These are phyloP conservation scores for Acrocalymma vagum DNA, from an alignment of 2,329 filamentous ascomycete species.

Conservation along the genomic window DNA sequence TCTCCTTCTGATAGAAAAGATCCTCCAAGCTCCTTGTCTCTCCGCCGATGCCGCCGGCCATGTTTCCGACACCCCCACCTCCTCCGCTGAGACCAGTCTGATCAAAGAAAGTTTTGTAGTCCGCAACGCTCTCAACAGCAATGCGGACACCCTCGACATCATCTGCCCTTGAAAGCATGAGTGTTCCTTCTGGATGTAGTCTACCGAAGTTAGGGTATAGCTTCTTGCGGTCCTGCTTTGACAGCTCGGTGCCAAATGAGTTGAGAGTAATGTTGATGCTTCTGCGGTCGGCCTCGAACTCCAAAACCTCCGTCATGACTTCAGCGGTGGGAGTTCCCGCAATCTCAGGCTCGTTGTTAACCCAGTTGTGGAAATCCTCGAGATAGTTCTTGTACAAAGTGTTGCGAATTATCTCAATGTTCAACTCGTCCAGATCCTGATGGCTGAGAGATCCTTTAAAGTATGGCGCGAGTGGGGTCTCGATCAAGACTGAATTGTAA, in stretches of 20 bases:
- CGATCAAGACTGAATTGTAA: constrained; percentile 97
- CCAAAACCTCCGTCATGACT: constrained; percentile 93
- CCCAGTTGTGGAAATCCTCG: constrained; percentile 95
- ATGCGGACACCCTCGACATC: constrained; percentile 93
- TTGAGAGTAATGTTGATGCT: constrained; percentile 99
- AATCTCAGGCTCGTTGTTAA: constrained; percentile 89
- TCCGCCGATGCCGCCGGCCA: constrained; percentile 78
- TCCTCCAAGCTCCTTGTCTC: constrained; percentile 94
- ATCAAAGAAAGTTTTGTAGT: constrained; percentile 97
- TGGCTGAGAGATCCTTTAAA: constrained; percentile 97
- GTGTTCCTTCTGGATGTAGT: constrained; percentile 90
- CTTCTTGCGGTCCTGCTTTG: constrained; percentile 93
- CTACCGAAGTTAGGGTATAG: constrained; percentile 92
- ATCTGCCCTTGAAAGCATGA: constrained; percentile 94
- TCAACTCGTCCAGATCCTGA: constrained; percentile 96
- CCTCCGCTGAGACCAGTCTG: constrained; percentile 82
- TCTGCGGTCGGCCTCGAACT: constrained; percentile 95
- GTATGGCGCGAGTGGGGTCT: constrained; percentile 93
- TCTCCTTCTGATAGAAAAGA: constrained; percentile 99
- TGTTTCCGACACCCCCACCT: constrained; percentile 79
- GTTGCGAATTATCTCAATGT: constrained; percentile 99
- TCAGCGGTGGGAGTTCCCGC: constrained; percentile 88
- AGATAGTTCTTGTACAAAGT: constrained; percentile 99
- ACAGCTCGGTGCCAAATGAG: constrained; percentile 95
- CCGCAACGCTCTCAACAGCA: constrained; percentile 89